A percentile compares a stretch with the other conserved stretches of the same genome.
Evolutionary conservation across 2,329 filamentous ascomycete species (phyloP).

Genomic region (Ceratocystis eucalypticola): DNA sequence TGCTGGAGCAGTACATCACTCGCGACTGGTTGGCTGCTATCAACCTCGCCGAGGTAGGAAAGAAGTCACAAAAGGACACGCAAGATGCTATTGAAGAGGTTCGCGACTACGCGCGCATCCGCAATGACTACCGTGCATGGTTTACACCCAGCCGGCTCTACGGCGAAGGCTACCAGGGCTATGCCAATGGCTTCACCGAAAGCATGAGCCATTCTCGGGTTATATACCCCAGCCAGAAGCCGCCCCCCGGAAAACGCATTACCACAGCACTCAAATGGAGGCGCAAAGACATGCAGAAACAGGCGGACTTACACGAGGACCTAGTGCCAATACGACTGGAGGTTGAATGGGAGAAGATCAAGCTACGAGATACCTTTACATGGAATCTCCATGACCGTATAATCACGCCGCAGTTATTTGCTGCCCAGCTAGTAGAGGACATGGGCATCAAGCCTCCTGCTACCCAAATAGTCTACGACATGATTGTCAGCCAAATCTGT

Average conservation of each 20-base stretch:
- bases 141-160: conserved; percentile 46
- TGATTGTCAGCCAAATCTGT: conserved; percentile 55
- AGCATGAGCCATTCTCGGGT: conserved; percentile 52
- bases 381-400: conserved; percentile 95
- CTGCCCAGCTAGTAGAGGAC: conserved; percentile 81
- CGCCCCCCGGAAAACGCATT: conserved; percentile 61
- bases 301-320: conserved; percentile 84
- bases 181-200: conserved; percentile 76
- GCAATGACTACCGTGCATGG: conserved; percentile 40
- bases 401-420: conserved; percentile 66
- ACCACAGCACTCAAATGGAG: conserved; percentile 59
- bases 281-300: conserved; percentile 67
- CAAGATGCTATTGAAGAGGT: conserved; percentile 52
- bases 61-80: conserved; percentile 43
- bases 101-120: conserved; percentile 53
- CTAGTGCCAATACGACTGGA: conserved; percentile 83
- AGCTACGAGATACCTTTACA: conserved; percentile 91
- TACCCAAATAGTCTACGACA: conserved; percentile 47
- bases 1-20: conserved; percentile 41
- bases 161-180: conserved; percentile 72
- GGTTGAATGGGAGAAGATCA: conserved; percentile 90
- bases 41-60: conserved; percentile 37
- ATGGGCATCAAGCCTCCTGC: conserved; percentile 65
- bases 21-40: conserved; percentile 43
- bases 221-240: conserved; percentile 66